Evolutionary conservation across 2,329 filamentous ascomycete genomes (phyloP).

Genomic region (Orbilia brochopaga): DNA sequence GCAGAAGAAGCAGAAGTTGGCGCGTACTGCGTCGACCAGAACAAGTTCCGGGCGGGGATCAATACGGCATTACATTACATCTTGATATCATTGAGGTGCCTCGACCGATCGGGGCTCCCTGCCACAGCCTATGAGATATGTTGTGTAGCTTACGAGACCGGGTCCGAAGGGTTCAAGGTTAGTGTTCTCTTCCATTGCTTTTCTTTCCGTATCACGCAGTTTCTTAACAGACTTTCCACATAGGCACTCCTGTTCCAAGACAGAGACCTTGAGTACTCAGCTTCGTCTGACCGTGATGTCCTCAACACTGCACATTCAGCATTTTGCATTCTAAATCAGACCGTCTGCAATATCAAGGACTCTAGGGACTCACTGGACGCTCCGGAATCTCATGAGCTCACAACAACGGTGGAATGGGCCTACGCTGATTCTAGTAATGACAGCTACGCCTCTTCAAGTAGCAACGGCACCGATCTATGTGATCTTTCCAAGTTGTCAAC

Average conservation of each 20-base stretch:
- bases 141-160: slow-evolving; percentile 45
- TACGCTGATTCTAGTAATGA: background rate
- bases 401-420: slow-evolving; percentile 5
- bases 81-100: slow-evolving; percentile 10
- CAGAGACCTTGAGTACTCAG: slow-evolving; percentile 23
- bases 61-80: slow-evolving; percentile 19
- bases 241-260: slow-evolving; percentile 46
- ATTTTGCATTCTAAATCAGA: slow-evolving; percentile 29
- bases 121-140: slow-evolving; percentile 48
- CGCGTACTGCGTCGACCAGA: slow-evolving; percentile 40
- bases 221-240: background rate
- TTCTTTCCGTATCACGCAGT: background rate
- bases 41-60: slow-evolving; percentile 21
- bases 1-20: slow-evolving; percentile 7
- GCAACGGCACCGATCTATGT: background rate
- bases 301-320: slow-evolving; percentile 39
- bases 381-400: slow-evolving; percentile 1
- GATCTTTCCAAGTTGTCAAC: background rate
- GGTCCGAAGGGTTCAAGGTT: slow-evolving; percentile 51
- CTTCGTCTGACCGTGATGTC: slow-evolving; percentile 36
- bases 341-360: slow-evolving; percentile 1
- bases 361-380: background rate
- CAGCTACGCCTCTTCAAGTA: background rate
- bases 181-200: background rate
- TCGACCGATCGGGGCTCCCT: slow-evolving; percentile 5